A percentile compares a stretch with the other conserved stretches of the same genome.
Conservation (phyloP, 2,329 filamentous ascomycete species). For the Pseudogymnoascus sp. region DNA sequence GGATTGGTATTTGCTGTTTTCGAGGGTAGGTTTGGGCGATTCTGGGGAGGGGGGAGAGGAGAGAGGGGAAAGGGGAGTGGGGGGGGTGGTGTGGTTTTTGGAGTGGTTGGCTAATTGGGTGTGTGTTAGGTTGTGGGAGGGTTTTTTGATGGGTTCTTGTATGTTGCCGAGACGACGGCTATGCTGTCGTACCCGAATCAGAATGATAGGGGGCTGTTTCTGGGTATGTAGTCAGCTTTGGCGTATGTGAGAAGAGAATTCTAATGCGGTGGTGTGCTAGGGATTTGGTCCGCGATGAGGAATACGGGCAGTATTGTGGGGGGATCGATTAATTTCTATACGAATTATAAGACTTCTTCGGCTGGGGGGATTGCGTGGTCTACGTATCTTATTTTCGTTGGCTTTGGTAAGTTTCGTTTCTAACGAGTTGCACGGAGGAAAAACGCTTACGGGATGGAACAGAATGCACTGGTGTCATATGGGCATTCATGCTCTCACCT, state of each 20-base stretch:
- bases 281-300: conserved; percentile 29
- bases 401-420: conserved; percentile 19
- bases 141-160: conserved; percentile 23
- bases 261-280: not conserved
- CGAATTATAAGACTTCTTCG: conserved; percentile 17
- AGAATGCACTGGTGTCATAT: conserved; percentile 20
- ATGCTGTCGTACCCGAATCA: conserved; percentile 31
- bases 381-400: conserved; percentile 27
- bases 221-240: conserved; percentile 14
- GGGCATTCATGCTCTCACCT: conserved; percentile 23
- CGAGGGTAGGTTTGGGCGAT: conserved; percentile 13
- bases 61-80: not conserved
- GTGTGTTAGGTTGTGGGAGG: conserved; percentile 18
- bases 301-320: conserved; percentile 29
- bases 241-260: not conserved
- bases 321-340: conserved; percentile 29
- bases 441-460: not conserved
- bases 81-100: not conserved
- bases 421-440: not conserved
- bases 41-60: too few relatives aligned
- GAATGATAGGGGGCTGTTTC: conserved; percentile 28
- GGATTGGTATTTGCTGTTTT: conserved; percentile 27
- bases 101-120: not conserved
- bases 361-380: conserved; percentile 26
- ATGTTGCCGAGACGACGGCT: conserved; percentile 30